Evolutionary conservation across 108 stramenopile species (phyloP).

Genomic region (Cyclotella baltica): DNA sequence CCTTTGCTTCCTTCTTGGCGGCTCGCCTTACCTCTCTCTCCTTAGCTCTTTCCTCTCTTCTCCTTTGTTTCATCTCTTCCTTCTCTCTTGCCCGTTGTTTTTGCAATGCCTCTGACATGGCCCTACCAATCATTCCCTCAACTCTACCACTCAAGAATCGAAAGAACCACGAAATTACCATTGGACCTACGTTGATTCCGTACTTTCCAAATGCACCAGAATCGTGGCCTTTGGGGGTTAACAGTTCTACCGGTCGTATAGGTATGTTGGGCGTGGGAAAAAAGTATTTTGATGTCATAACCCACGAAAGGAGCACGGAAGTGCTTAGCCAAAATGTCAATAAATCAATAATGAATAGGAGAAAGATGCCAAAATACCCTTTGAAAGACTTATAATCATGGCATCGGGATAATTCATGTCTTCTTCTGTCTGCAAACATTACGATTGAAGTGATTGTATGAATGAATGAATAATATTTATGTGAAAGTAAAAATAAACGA

Average conservation of each 20-base stretch:
- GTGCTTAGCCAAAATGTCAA: conserved; percentile 78
- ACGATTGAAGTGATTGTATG: neutral
- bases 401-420: conserved; percentile 68
- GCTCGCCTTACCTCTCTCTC: conserved; percentile 25
- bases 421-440: conserved; percentile 62
- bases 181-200: conserved; percentile 88
- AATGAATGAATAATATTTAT: neutral
- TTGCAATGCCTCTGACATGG: conserved; percentile 65
- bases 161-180: conserved; percentile 82
- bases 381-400: conserved; percentile 59
- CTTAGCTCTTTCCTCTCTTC: conserved; percentile 45
- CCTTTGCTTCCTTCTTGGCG: conserved; percentile 10
- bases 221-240: conserved; percentile 62
- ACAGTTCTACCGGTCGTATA: conserved; percentile 75
- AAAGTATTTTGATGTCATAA: conserved; percentile 72
- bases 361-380: conserved; percentile 69
- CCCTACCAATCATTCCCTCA: conserved; percentile 72
- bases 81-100: conserved; percentile 46
- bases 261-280: conserved; percentile 80
- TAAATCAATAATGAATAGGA: conserved; percentile 70
- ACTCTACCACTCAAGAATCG: conserved; percentile 68
- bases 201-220: conserved; percentile 64
- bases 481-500: neutral
- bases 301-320: conserved; percentile 82
- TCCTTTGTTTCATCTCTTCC: conserved; percentile 40